Conservation (phyloP, 148 eudicot genomes). For the Rhododendron henanense region DNA sequence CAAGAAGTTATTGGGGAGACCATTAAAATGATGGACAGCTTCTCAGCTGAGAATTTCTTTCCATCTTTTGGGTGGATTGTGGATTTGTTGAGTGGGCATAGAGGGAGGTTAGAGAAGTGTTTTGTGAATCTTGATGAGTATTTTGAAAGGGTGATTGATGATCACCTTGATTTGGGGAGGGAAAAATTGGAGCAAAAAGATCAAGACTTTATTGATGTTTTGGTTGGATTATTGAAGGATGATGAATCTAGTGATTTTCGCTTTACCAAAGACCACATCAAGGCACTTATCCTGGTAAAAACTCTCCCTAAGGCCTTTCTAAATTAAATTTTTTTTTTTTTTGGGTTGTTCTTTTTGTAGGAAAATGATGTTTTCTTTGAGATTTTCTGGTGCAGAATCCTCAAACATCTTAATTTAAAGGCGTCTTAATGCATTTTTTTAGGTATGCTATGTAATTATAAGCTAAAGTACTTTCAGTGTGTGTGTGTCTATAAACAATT, state of each 20-base stretch:
- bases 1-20: not conserved
- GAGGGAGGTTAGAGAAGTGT: not conserved
- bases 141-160: not conserved
- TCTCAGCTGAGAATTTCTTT: not conserved
- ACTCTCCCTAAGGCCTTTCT: not conserved
- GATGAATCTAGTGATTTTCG: not conserved
- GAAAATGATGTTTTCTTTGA: not conserved
- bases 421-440: too few relatives aligned
- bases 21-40: not conserved
- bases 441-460: too few relatives aligned
- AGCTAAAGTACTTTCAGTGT: too few relatives aligned
- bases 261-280: not conserved
- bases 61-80: not conserved
- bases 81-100: not conserved
- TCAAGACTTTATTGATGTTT: not conserved
- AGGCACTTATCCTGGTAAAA: conserved; percentile 9
- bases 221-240: not conserved
- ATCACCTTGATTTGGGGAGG: not conserved
- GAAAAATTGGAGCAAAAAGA: not conserved
- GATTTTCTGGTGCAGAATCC: not conserved
- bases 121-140: not conserved
- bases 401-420: not conserved
- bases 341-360: too few relatives aligned
- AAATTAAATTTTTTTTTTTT: not conserved
- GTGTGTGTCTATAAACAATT: too few relatives aligned